Evolutionary conservation across 208 protist genomes (phyloP).

Genomic region (Leishmania martiniquensis): DNA sequence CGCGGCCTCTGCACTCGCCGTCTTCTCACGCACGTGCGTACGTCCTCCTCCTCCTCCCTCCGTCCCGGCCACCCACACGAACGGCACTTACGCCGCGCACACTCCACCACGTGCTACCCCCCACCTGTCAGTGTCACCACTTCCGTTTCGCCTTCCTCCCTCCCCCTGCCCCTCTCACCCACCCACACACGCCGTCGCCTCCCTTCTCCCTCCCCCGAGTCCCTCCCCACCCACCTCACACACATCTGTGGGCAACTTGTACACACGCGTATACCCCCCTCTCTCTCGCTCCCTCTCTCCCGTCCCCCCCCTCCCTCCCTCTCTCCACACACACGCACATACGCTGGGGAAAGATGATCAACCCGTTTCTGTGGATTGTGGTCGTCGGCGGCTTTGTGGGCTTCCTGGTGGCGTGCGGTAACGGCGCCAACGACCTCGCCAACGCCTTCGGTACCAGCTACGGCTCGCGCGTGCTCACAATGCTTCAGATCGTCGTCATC

Average conservation of each 20-base stretch:
- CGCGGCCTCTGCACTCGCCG: not conserved
- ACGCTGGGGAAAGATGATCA: slow-evolving; percentile 47
- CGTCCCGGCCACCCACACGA: not conserved
- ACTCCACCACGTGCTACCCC: not conserved
- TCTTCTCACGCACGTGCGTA: too few relatives aligned
- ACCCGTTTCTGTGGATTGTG: slow-evolving; percentile 77
- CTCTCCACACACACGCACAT: too few relatives aligned
- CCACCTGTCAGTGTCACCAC: not conserved
- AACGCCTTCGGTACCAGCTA: slow-evolving; percentile 91
- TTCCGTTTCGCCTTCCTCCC: too few relatives aligned
- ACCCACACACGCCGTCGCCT: not conserved
- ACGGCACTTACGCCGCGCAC: not conserved
- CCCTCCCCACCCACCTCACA: not conserved
- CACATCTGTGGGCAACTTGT: not conserved
- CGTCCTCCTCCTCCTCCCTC: not conserved
- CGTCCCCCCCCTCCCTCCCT: not conserved
- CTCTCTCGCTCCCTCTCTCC: not conserved
- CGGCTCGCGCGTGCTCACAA: slow-evolving; percentile 65
- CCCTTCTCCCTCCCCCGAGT: not conserved
- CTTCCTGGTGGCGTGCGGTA: slow-evolving; percentile 75
- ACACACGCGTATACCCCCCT: not conserved
- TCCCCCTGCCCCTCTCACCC: not conserved
- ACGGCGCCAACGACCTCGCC: slow-evolving; percentile 89
- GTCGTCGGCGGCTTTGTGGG: slow-evolving; percentile 63
- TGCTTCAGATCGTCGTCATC: slow-evolving; percentile 75